phyloP scores from a whole-genome alignment of 495 filamentous ascomycete genomes.

The Aspergillus ellipticus region DNA sequence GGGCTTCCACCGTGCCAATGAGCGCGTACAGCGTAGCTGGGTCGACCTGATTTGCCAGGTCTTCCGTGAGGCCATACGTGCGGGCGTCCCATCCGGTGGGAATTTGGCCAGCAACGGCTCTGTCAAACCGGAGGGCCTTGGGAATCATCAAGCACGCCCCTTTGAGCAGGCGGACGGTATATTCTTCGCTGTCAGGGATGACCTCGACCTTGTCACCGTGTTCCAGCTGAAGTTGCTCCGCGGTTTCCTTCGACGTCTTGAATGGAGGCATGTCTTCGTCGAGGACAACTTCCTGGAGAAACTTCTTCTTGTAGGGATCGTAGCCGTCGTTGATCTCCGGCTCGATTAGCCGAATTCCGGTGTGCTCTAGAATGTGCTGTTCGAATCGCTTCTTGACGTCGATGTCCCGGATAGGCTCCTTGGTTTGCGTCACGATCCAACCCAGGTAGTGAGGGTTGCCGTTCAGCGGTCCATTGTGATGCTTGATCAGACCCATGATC shows the following conservation, averaged over 20 bases:
- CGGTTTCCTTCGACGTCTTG: constrained; percentile 91
- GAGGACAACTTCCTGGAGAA: constrained; percentile 92
- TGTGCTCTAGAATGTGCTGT: constrained; percentile 88
- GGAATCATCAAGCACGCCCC: constrained; percentile 88
- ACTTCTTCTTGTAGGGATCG: constrained; percentile 93
- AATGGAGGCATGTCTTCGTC: constrained; percentile 93
- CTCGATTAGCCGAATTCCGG: constrained; percentile 94
- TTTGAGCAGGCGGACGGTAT: constrained; percentile 77
- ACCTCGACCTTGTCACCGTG: constrained; percentile 94
- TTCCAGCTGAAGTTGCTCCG: constrained; percentile 89
- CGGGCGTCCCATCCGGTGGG: constrained; percentile 94
- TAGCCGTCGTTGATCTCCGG: constrained; percentile 94
- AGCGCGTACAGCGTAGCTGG: constrained; percentile 90
- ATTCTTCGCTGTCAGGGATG: constrained; percentile 84
- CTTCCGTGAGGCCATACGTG: constrained; percentile 88
- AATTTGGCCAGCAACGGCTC: constrained; percentile 90
- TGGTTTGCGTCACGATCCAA: constrained; percentile 89
- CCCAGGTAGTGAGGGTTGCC: constrained; percentile 88
- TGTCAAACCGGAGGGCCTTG: constrained; percentile 90
- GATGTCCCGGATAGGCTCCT: constrained; percentile 95
- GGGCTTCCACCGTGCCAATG: constrained; percentile 81
- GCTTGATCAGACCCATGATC: constrained; percentile 98
- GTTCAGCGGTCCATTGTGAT: constrained; percentile 85
- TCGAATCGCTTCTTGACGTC: constrained; percentile 94
- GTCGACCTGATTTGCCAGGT: constrained; percentile 94